Base-by-base conservation (phyloP, 345 rosid genomes). In the Turritis glabra region DNA sequence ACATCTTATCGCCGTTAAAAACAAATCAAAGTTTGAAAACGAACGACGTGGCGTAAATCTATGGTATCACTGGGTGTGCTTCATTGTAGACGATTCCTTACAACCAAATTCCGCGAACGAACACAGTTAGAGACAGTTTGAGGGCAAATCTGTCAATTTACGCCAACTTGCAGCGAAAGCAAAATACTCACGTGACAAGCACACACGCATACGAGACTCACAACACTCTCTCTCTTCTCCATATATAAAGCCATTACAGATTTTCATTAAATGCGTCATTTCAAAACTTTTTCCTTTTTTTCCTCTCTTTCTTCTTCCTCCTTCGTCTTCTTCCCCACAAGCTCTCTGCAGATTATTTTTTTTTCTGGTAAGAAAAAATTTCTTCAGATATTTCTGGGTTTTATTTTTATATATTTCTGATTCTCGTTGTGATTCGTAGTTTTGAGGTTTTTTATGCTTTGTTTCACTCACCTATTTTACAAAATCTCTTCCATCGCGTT, bases 131-230 rank as follows among this genome's bases (percentile, higher is more conserved):
- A 55, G 12, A 9, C 66, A 26, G 78, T 57, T 57, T 74, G 78
- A 74, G 78, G 72, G 67, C 59, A 74, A 47, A 23, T 46, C 27
- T 47, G 78, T 74, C 51, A 46, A 23, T 35, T 0, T 2, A 2
- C 21, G 3, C n/a, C 57, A 74, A 47, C 67, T 74, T 74, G 67
- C 41, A 13, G 58, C 17, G 51, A 19, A 65, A 38, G 71, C 19
- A 55, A 56, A 8, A 5, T 8, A 58, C 53, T 22, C 65, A 74
- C 78, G 73, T 74, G 78, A 66, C 54, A 37, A 35, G 44, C 73
- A 74, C 73, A 74, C 73, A 47, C 53, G 78, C 17, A 17, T 19
- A 5, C 2, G 4, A 35, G 10, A 21, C 44, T 7, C 75, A 0
- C 17, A 10, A 4, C 46, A 4, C 44, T 13, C 44, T 40, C 43